These are phyloP conservation scores for Penicillium riverlandense DNA, from an alignment of 495 filamentous ascomycete genomes.

Conservation along the genomic window DNA sequence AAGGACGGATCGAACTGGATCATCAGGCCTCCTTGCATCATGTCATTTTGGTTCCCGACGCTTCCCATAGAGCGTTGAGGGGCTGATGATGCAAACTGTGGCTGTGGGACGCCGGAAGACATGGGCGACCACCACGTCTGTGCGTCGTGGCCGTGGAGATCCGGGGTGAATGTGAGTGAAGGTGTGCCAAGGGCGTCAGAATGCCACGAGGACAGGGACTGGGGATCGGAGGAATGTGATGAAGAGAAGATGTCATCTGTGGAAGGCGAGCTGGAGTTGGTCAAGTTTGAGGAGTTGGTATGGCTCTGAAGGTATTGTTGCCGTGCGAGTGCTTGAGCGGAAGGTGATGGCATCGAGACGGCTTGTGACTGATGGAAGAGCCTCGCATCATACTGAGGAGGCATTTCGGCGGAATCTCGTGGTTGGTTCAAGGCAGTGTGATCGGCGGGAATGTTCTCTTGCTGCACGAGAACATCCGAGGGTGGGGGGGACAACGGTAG, in stretches of 20 bases:
- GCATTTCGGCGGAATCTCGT: slow-evolving; percentile 27
- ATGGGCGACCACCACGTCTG: slow-evolving; percentile 40
- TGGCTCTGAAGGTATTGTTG: slow-evolving; percentile 33
- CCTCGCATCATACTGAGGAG: slow-evolving; percentile 27
- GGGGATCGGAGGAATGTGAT: slow-evolving; percentile 37
- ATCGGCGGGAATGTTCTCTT: slow-evolving; percentile 29
- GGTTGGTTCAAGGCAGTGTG: slow-evolving; percentile 11
- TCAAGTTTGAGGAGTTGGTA: slow-evolving; percentile 23
- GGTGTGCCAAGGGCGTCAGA: slow-evolving; percentile 32
- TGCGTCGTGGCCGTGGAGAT: slow-evolving; percentile 30
- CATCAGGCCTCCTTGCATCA: slow-evolving; percentile 41
- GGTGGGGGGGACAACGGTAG: slow-evolving; percentile 40
- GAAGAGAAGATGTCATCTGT: slow-evolving; percentile 39
- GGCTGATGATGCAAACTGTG: slow-evolving; percentile 27
- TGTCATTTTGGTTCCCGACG: slow-evolving; percentile 25
- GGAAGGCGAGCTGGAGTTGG: slow-evolving; percentile 34
- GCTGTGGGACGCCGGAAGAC: slow-evolving; percentile 28
- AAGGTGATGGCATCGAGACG: slow-evolving; percentile 33
- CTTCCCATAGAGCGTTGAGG: slow-evolving; percentile 25
- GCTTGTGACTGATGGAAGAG: slow-evolving; percentile 32
- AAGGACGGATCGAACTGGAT: slow-evolving; percentile 38
- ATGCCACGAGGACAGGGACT: slow-evolving; percentile 40
- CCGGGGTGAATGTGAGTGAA: slow-evolving; percentile 33
- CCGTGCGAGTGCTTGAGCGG: slow-evolving; percentile 16
- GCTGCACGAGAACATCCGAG: slow-evolving; percentile 35